Evolutionary conservation across 1,284 basidiomycete species (phyloP), one percentile per base, ranked within the genome.

Genomic region (Microbotryomycetes sp.): DNA sequence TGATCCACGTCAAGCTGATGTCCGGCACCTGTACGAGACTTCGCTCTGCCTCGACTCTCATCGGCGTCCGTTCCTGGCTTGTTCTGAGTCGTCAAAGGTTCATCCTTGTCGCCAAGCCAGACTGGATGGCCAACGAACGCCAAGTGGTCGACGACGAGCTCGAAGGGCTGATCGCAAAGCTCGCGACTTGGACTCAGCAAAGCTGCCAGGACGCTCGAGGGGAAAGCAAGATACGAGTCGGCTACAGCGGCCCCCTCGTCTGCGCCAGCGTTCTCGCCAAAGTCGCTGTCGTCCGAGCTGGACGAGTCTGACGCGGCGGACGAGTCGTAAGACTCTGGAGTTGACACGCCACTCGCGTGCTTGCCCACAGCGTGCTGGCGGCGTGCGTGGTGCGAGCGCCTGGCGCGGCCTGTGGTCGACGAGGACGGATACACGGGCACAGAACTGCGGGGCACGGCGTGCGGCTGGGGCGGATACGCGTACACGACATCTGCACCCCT

Each of bases 61-160:
- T 63, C 59, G 24, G 59, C 54, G 28, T 57, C 47, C 65, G 60
- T 11, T 61, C 66, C 61, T 64, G 50, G 9, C 9, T 62, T 61
- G 48, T 64, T 60, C 28, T 72, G 66, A 41, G 50, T 57, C 30
- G 61, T 59, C 11, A 69, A 68, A 90, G 45, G 46, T 5, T 75
- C 77, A 0, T 85, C 88, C 68, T 88, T 85, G n/a, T 79, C 71
- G 31, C 87, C 85, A 11, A 84, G 82, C 70, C 86, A 87, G 1
- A 97, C 91, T 0, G 94, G 94, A 75, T 97, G 93, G 0, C 94
- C 94, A 45, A 97, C 81, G 73, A 97, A 97, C 2, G 85, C 88
- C n/a, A 97, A 81, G 70, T 93, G 88, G 71, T 97, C 92, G 23
- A 97, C 86, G 49, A 88, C 76, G 28, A 98, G 82, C 74, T 96